Base-by-base conservation (phyloP, 805 yeast species). In the Isabelozyma gotoi region DNA sequence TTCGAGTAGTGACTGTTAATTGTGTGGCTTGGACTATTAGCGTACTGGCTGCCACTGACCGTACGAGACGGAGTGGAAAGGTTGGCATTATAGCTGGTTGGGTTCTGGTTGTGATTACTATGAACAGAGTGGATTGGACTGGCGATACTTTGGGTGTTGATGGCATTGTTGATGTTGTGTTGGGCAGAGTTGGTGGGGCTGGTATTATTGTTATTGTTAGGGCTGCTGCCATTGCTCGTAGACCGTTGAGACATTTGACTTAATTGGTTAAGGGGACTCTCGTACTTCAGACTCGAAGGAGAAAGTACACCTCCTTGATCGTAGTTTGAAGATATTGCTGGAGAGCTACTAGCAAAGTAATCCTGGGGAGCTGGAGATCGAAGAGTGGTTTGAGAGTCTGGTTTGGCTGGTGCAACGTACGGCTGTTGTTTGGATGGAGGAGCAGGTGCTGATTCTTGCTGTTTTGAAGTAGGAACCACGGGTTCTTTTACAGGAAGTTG, bases 81-180 rank as follows among this genome's bases (percentile, higher is more conserved):
- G n/a, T n/a, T n/a, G n/a, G n/a, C n/a, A n/a, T n/a, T n/a, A n/a
- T n/a, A 3, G 42, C 33, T 39, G 39, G 12, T 37, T 40, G 8
- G 35, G 45, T 7, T 21, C 29, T 24, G 33, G 42, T 19, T 39
- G 43, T 12, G 29, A 24, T 15, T 39, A 39, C n/a, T 36, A 19
- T 16, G 33, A 37, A 14, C 41, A 40, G 15, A 38, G 40, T 4
- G 8, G 36, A 10, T 11, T n/a, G 15, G 15, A n/a, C 19, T 32
- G 36, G 14, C 17, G 36, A 14, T 39, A 33, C 17, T 29, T 32
- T n/a, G 24, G 36, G 19, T 39, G 41, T 17, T 5, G 11, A 16
- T 29, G 35, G 4, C 3, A 15, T 31, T 31, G 15, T 7, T 29
- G 37, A 11, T 27, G 41, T 14, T 12, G 19, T 5, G 15, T 15